Conservation (phyloP, 2,329 filamentous ascomycete genomes). For the Phoma herbarum region DNA sequence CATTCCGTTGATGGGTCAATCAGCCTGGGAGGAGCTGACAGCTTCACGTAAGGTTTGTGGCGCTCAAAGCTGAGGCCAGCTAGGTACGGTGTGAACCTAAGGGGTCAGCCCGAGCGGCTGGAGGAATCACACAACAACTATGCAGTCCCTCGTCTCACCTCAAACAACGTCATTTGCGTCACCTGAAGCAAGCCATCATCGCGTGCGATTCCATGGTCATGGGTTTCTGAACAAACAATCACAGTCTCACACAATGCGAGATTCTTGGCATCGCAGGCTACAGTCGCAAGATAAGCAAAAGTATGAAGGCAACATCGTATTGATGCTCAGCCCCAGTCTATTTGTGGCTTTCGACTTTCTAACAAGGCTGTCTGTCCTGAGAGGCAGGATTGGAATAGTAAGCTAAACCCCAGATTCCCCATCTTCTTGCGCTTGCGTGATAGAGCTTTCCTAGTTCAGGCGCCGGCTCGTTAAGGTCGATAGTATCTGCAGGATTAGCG, state of each 20-base stretch:
- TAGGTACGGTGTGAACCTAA: constrained; percentile 16
- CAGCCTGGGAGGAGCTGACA: not conserved
- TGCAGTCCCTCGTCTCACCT: not conserved
- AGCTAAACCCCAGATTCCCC: not conserved
- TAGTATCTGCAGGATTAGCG: not conserved
- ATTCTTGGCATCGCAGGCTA: not conserved
- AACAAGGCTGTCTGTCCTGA: not conserved
- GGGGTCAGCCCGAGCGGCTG: constrained; percentile 17
- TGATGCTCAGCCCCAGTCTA: constrained; percentile 7
- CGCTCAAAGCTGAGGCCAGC: constrained; percentile 15
- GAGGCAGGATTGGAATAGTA: not conserved
- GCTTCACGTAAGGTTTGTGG: constrained; percentile 15
- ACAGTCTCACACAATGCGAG: not conserved
- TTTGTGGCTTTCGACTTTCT: constrained; percentile 1
- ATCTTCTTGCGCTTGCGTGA: not conserved
- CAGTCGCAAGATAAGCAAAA: not conserved
- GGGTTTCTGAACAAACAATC: not conserved
- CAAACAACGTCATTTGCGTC: not conserved
- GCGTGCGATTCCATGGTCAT: not conserved
- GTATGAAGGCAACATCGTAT: not conserved
- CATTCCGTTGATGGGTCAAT: not conserved
- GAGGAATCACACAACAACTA: not conserved
- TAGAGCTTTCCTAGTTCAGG: not conserved
- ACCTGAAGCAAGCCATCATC: not conserved
- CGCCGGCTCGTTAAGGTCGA: not conserved